Evolutionary conservation across 2,329 filamentous ascomycete genomes (phyloP).

Genomic region (Talaromyces islandicus): DNA sequence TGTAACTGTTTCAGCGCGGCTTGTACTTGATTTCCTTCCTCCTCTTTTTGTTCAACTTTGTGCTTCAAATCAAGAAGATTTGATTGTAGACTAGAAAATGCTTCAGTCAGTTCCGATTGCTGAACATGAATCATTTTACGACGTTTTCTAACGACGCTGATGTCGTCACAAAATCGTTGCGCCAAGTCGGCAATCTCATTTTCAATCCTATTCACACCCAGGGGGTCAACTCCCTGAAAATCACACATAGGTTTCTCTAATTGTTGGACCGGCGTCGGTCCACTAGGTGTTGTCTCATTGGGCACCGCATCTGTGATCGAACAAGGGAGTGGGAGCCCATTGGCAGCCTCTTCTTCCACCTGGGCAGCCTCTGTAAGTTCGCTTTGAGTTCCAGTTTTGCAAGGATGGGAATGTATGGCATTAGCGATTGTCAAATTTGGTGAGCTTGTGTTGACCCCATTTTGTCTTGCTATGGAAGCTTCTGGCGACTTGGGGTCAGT

Average conservation of each 20-base stretch:
- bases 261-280: background rate
- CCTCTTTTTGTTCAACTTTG: background rate
- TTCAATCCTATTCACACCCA: background rate
- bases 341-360: background rate
- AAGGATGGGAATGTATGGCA: background rate
- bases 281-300: background rate
- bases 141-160: background rate
- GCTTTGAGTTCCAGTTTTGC: background rate
- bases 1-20: background rate
- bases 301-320: background rate
- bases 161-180: background rate
- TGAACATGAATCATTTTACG: background rate
- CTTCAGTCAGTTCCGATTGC: background rate
- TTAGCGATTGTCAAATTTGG: background rate
- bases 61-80: background rate
- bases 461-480: background rate
- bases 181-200: background rate
- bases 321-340: background rate
- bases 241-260: background rate
- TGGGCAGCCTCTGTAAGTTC: background rate
- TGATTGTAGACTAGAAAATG: background rate
- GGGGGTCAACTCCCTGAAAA: background rate
- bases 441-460: background rate
- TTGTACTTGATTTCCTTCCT: background rate
- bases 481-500: background rate